phyloP scores from a whole-genome alignment of 2,329 filamentous ascomycete species.

The Claviceps sp. region DNA sequence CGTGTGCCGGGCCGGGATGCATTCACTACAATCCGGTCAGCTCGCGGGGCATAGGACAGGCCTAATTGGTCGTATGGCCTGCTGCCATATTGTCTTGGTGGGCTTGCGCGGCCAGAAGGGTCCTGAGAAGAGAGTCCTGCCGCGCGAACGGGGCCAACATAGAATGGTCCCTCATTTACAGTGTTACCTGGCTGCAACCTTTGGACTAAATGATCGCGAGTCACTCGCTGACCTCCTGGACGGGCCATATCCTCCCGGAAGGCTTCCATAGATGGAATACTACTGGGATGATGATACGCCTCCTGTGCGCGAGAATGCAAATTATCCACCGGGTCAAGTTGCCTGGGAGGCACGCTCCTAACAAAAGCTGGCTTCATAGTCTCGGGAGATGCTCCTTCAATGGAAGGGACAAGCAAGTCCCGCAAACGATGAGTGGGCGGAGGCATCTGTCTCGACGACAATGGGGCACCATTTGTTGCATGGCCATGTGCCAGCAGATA shows the following conservation, averaged over 20 bases:
- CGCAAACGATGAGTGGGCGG: constrained; percentile 14
- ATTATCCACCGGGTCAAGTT: constrained; percentile 11
- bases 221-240: constrained; percentile 6
- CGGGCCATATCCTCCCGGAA: neutral
- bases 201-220: constrained; percentile 7
- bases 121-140: neutral
- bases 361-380: constrained; percentile 22
- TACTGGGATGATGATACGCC: constrained; percentile 8
- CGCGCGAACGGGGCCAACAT: neutral
- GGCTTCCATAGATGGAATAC: constrained; percentile 1
- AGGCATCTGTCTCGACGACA: constrained; percentile 8
- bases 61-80: constrained; percentile 9
- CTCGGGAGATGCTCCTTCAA: constrained; percentile 29
- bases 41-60: constrained; percentile 9
- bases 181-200: neutral
- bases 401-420: constrained; percentile 33
- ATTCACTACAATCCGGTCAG: constrained; percentile 18
- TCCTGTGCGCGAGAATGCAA: constrained; percentile 6
- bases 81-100: constrained; percentile 4
- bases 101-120: neutral
- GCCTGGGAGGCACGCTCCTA: constrained; percentile 18
- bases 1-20: constrained; percentile 17
- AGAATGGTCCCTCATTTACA: constrained; percentile 1
- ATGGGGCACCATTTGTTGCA: constrained; percentile 8
- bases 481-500: constrained; percentile 11